Evolutionary conservation across 768 basidiomycete genomes (phyloP), one percentile per base, ranked within the genome.

Genomic region (Guyanaporus albipodus): DNA sequence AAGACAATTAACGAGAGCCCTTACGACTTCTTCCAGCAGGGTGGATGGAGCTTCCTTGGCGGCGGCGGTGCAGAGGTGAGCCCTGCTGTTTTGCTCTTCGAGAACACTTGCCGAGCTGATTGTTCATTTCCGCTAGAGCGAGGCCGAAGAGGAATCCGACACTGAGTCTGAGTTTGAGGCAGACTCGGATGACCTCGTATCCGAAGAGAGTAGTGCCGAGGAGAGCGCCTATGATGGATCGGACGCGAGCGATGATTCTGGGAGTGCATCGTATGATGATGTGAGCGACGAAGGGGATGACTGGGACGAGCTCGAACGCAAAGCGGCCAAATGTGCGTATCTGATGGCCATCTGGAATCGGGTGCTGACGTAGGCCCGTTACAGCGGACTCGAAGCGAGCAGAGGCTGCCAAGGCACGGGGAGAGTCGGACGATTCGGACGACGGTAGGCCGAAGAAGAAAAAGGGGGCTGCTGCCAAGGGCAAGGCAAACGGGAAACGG

Each of bases 1-100:
- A 98, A 97, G 69, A 94, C 91, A 31, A 85, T 97, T 69, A 96
- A 96, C 53, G 95, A 98, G 54, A 91, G 86, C 53, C 93, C 96
- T 0, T 83, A 87, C 55, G 91, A 88, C 23, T 99, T 98, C 73
- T 99, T 94, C 82, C 85, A 86, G 52, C 82, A 85, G 39, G 93
- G 92, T n/a, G 96, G 96, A 28, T 98, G 95, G 95, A 97, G 93
- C 83, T 77, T 98, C 50, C 82, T 85, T 12, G 84, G 85, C 33
- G 73, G 79, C 9, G 73, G 76, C n/a, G 78, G 75, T 48, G 86
- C 77, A 24, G 88, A 86, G 62, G 88, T 88, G 46, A 53, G 78
- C 7, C 27, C 69, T 14, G 68, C 10, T 22, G 23, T 29, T 48
- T 36, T 50, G 36, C 2, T 44, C 35, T 47, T 31, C 49, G 42